phyloP scores from a whole-genome alignment of 768 basidiomycete species.

The Suillus ampliporus region DNA sequence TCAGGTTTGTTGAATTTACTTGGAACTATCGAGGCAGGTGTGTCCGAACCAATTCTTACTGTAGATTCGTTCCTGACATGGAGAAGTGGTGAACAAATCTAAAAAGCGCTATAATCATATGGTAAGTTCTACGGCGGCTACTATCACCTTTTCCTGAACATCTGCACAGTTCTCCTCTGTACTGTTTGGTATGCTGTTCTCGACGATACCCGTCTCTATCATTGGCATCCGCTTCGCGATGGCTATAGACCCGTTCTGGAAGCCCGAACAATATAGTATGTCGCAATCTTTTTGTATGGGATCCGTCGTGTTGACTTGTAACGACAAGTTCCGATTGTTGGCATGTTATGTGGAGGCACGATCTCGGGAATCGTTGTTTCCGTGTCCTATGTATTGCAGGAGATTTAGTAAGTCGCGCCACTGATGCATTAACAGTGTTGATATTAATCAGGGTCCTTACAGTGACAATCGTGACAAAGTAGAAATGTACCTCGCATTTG shows the following conservation, averaged over 20 bases:
- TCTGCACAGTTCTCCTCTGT: constrained; percentile 62
- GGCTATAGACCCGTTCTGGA: constrained; percentile 81
- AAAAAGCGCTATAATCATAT: constrained; percentile 75
- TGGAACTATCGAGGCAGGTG: constrained; percentile 80
- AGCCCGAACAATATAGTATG: constrained; percentile 80
- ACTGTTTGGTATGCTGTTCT: constrained; percentile 70
- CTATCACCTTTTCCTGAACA: constrained; percentile 17
- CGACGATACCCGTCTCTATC: constrained; percentile 81
- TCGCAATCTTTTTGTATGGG: neutral
- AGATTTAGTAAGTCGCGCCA: constrained; percentile 61
- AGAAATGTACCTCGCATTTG: constrained; percentile 86
- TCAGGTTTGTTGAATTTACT: constrained; percentile 74
- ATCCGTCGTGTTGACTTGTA: neutral
- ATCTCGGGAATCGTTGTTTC: constrained; percentile 79
- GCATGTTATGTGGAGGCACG: constrained; percentile 85
- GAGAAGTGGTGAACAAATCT: constrained; percentile 76
- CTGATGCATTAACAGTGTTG: neutral
- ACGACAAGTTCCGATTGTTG: constrained; percentile 75
- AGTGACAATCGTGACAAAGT: constrained; percentile 87
- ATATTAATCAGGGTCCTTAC: constrained; percentile 1
- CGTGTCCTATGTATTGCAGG: constrained; percentile 72
- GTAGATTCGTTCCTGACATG: neutral
- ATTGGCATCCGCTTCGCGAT: constrained; percentile 79
- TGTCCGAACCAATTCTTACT: constrained; percentile 25
- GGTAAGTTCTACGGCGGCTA: constrained; percentile 46